Evolutionary conservation across 1,284 basidiomycete species (phyloP), one percentile per base, ranked within the genome.

Genomic region (Rhodotorula sp.): DNA sequence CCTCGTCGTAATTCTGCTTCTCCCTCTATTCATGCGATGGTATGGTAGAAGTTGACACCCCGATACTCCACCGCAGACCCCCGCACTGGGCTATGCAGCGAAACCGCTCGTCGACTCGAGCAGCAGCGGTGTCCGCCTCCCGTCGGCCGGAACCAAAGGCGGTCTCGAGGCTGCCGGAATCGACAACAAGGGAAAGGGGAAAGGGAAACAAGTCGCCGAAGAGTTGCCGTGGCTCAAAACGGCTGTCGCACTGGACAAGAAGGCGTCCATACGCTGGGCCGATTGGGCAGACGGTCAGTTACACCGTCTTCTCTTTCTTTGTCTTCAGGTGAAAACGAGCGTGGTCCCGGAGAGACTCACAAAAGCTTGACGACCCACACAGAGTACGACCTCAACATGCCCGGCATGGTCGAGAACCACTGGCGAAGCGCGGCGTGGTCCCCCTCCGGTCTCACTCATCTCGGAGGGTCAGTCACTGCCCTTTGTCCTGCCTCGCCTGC

Each of bases 231-330:
- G 66, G 31, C 39, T 61, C 23, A n/a, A 57, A 20, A 70, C 74
- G 1, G 26, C 48, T 3, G 29, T 73, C 29, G 21, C 61, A 14
- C 29, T 70, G 15, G 67, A 70, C 16, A 73, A 67, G 64, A 69
- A 70, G 56, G 62, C 70, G 20, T 7, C 56, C 6, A 56, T 75
- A 15, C 57, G 58, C n/a, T 75, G 74, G 74, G 29, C 29, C 3
- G 67, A 68, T 1, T 75, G 74, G 74, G 57, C 58, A 5, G 68
- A 73, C 23, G 73, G 71, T 72, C n/a, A 47, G 67, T 59, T 5
- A 34, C 34, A 5, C 39, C 48, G 26, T n/a, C 14, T 48, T n/a
- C 23, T 21, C 57, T 20, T 52, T 21, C 46, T n/a, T 31, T 34
- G 34, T 34, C 34, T 34, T 34, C 34, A 34, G 34, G 5, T 34